Conservation (phyloP, 225 moss, liverwort and hornwort species). For the Polytrichum formosum region DNA sequence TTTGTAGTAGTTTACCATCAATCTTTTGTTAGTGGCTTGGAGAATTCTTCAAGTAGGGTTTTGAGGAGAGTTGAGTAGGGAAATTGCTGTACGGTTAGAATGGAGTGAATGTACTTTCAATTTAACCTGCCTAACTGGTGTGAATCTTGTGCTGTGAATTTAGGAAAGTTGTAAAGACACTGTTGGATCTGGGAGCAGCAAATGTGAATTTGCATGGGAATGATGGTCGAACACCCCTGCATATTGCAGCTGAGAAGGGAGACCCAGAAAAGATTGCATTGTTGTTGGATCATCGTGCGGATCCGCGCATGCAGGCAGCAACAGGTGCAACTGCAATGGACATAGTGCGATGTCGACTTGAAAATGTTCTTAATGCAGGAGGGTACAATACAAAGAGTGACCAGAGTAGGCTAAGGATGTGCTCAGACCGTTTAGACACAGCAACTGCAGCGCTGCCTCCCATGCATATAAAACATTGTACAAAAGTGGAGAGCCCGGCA, state of each 20-base stretch:
- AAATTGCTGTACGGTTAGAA: no score
- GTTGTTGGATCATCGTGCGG: slow-evolving; percentile 16
- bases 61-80: no score
- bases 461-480: neutral
- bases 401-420: slow-evolving; percentile 7
- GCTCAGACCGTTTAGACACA: slow-evolving; percentile 10
- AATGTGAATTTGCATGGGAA: slow-evolving; percentile 15
- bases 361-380: slow-evolving; percentile 9
- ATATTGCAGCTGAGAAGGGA: slow-evolving; percentile 20
- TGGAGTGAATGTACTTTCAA: no score
- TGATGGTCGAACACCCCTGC: slow-evolving; percentile 22
- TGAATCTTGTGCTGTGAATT: slow-evolving; percentile 2
- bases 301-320: slow-evolving; percentile 15
- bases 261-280: slow-evolving; percentile 29
- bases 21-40: no score
- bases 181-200: slow-evolving; percentile 25
- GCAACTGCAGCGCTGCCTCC: neutral
- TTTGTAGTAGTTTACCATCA: no score
- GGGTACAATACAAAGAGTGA: slow-evolving; percentile 17
- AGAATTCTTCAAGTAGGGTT: no score
- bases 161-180: slow-evolving; percentile 25
- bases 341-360: slow-evolving; percentile 9
- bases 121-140: neutral
- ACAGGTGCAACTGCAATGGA: slow-evolving; percentile 22
- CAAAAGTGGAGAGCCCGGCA: slow-evolving; percentile 8